These are phyloP conservation scores for Tuber melanosporum DNA, from an alignment of 495 filamentous ascomycete species.

Conservation along the genomic window DNA sequence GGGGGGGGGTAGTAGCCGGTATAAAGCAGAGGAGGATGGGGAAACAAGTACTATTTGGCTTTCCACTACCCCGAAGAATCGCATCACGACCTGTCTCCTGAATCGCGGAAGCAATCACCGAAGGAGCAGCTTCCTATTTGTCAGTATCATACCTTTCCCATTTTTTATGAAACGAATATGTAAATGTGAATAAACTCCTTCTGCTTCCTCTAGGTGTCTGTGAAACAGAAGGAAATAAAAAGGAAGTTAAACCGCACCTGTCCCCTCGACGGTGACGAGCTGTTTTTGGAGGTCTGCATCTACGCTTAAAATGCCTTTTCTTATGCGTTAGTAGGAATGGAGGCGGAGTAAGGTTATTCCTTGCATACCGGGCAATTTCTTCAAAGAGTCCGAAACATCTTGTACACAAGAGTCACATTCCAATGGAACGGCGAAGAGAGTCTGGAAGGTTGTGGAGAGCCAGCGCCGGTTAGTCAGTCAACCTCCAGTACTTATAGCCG, in stretches of 20 bases:
- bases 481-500: not conserved
- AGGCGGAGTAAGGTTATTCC: constrained; percentile 12
- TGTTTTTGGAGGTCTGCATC: constrained; percentile 60
- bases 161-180: constrained; percentile 1
- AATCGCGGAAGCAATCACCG: constrained; percentile 79
- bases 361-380: constrained; percentile 59
- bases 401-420: constrained; percentile 81
- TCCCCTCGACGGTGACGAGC: constrained; percentile 63
- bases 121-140: constrained; percentile 64
- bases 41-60: constrained; percentile 63
- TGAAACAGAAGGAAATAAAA: not conserved
- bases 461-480: constrained; percentile 3
- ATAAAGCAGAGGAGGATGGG: not conserved
- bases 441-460: constrained; percentile 49
- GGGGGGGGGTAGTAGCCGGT: constrained; percentile 5
- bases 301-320: constrained; percentile 57
- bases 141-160: not conserved
- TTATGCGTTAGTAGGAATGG: constrained; percentile 13
- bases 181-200: not conserved
- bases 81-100: constrained; percentile 86
- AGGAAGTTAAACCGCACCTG: constrained; percentile 47
- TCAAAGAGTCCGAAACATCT: constrained; percentile 67
- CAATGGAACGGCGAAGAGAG: constrained; percentile 90
- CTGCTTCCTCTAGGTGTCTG: constrained; percentile 47
- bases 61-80: constrained; percentile 83